A percentile compares a stretch with the other conserved stretches of the same genome.
Conservation (phyloP, 805 yeast species). For the Candida incommunis region DNA sequence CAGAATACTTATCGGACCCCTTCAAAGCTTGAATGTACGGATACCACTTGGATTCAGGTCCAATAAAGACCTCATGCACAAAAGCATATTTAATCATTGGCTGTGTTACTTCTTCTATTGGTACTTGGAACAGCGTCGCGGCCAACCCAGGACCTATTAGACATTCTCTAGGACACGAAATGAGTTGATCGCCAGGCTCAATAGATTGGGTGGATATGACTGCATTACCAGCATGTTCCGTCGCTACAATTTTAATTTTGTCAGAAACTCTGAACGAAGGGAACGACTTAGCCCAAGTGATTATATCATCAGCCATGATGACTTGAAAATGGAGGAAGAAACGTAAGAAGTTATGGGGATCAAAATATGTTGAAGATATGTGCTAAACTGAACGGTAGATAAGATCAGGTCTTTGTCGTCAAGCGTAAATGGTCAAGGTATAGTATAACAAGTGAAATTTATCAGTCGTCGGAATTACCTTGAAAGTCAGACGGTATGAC, state of each 20-base stretch:
- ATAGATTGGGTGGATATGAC: not conserved
- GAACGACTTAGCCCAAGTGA: not conserved
- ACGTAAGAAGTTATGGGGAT: too few relatives aligned
- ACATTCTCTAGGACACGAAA: constrained; percentile 10
- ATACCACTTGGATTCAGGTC: constrained; percentile 16
- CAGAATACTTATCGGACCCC: constrained; percentile 1
- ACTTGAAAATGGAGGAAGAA: too few relatives aligned
- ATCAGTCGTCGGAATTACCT: too few relatives aligned
- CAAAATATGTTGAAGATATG: too few relatives aligned
- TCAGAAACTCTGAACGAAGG: not conserved
- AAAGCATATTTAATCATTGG: constrained; percentile 9
- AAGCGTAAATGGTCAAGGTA: too few relatives aligned
- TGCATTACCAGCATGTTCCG: not conserved
- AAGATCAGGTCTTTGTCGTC: too few relatives aligned
- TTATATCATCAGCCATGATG: not conserved
- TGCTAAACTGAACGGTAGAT: too few relatives aligned
- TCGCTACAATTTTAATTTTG: not conserved
- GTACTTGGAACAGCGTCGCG: constrained; percentile 4
- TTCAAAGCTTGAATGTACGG: constrained; percentile 34
- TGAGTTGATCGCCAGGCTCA: not conserved
- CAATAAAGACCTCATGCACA: constrained; percentile 7
- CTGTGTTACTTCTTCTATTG: constrained; percentile 3
- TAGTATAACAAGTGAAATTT: too few relatives aligned
- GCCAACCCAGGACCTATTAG: constrained; percentile 11
- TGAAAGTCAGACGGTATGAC: too few relatives aligned